These are phyloP conservation scores for Irpex sp. DNA, from an alignment of 1,284 basidiomycete species.

Conservation along the genomic window DNA sequence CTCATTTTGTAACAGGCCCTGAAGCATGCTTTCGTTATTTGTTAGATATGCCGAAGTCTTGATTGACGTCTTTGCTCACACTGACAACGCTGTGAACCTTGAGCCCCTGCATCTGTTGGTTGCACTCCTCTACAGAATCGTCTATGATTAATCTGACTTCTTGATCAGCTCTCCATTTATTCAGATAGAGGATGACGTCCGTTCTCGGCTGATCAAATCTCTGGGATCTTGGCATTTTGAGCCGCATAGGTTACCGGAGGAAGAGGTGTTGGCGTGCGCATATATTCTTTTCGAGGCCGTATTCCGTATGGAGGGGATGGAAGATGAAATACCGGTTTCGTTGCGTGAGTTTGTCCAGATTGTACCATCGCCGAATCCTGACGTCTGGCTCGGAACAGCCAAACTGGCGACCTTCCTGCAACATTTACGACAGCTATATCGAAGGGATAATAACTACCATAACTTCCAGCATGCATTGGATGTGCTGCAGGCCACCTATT, in stretches of 20 bases:
- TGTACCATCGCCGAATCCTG: constrained; percentile 1
- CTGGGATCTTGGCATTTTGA: constrained; percentile 85
- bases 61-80: constrained; percentile 78
- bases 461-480: constrained; percentile 95
- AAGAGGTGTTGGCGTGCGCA: constrained; percentile 77
- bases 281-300: constrained; percentile 74
- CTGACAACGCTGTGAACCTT: constrained; percentile 63
- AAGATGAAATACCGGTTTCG: constrained; percentile 56
- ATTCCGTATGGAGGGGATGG: constrained; percentile 71
- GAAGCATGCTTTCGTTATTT: constrained; percentile 5
- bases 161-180: constrained; percentile 22
- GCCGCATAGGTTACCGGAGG: constrained; percentile 73
- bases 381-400: constrained; percentile 31
- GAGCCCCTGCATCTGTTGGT: constrained; percentile 32
- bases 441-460: constrained; percentile 88
- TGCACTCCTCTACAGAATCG: constrained; percentile 9
- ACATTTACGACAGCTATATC: constrained; percentile 82
- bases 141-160: neutral
- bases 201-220: constrained; percentile 53
- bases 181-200: constrained; percentile 26
- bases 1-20: constrained; percentile 8
- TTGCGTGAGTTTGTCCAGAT: constrained; percentile 47
- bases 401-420: constrained; percentile 73
- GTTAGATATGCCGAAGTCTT: constrained; percentile 69
- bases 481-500: constrained; percentile 88